These are phyloP conservation scores for Eutypa lata DNA, from an alignment of 2,329 filamentous ascomycete genomes.

Conservation along the genomic window DNA sequence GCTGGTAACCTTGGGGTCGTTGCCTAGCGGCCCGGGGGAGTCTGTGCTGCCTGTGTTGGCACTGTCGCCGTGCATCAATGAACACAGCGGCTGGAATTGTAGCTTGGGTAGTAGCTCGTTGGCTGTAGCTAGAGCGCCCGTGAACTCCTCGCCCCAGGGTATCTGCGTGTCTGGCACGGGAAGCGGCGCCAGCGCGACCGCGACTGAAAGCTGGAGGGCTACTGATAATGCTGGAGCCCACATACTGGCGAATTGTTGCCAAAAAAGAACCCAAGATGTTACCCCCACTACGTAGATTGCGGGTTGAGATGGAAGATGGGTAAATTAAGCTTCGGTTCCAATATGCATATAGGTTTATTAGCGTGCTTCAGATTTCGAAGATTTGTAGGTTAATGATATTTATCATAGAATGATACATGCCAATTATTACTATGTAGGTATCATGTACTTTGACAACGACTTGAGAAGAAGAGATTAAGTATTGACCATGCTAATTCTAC, in stretches of 20 bases:
- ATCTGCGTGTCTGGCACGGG: not conserved
- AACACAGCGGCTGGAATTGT: not conserved
- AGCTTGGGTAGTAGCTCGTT: not conserved
- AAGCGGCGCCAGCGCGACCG: not conserved
- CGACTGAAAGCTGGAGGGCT: not conserved
- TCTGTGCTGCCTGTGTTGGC: conserved; percentile 2
- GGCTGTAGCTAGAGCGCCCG: not conserved
- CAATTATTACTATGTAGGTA: too few relatives aligned
- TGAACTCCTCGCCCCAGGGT: not conserved
- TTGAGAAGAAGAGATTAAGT: too few relatives aligned
- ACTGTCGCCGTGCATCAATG: conserved; percentile 1
- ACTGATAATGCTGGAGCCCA: not conserved
- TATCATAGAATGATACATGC: too few relatives aligned
- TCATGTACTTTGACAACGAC: too few relatives aligned
- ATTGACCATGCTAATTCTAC: too few relatives aligned
- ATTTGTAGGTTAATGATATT: too few relatives aligned
- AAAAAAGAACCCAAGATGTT: too few relatives aligned
- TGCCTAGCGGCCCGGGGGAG: not conserved
- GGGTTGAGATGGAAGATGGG: too few relatives aligned
- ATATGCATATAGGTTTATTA: too few relatives aligned
- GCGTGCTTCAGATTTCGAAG: too few relatives aligned
- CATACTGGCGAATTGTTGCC: not conserved
- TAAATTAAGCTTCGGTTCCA: too few relatives aligned
- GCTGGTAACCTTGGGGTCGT: not conserved
- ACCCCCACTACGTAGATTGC: too few relatives aligned